Base-by-base conservation (phyloP, 106 monocot species). In the Dendrobium huoshanense region DNA sequence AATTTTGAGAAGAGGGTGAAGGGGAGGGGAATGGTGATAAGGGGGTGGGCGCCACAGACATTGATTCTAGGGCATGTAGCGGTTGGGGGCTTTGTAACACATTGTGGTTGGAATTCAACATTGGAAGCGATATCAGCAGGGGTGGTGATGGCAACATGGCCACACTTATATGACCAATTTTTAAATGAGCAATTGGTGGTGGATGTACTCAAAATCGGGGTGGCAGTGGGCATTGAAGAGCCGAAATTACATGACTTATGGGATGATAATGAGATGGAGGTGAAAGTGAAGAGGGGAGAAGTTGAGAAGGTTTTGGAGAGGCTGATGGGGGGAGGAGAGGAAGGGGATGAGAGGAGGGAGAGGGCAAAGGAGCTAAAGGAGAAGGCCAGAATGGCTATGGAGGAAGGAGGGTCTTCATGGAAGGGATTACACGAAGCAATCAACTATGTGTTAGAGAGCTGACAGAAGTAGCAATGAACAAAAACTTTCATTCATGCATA, bases 51-150 rank as follows among this genome's bases (percentile, higher is more conserved):
- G 1, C 84, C 84, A 17, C 84, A 84, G 45, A 16, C 75, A 1
- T 2, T 41, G 48, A 76, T 84, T 2, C n/a, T 84, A 67, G 80
- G 67, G 5, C 91, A 91, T 64, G 7, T 27, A 6, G 87, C 91
- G 51, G 77, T 85, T 10, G 88, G 87, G 13, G 90, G 85, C 2
- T 73, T 73, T 42, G 10, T 73, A 3, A 73, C 73, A 2, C 73
- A 73, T 29, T 73, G 73, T 19, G 73, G 42, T 5, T 73, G 73
- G 73, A 73, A 73, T 25, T 73, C 73, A 42, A 41, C 19, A 1
- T 0, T 42, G 4, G 73, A 73, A 3, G 73, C 41, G 3, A 4
- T 73, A 17, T 42, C 42, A 42, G 73, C 73, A 4, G 73, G 73
- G 42, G 40, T 73, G 19, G 41, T 10, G 73, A 73, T 73, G 73